These are phyloP conservation scores for Oldenlandia corymbosa DNA, from an alignment of 257 asterid genomes.

Conservation along the genomic window DNA sequence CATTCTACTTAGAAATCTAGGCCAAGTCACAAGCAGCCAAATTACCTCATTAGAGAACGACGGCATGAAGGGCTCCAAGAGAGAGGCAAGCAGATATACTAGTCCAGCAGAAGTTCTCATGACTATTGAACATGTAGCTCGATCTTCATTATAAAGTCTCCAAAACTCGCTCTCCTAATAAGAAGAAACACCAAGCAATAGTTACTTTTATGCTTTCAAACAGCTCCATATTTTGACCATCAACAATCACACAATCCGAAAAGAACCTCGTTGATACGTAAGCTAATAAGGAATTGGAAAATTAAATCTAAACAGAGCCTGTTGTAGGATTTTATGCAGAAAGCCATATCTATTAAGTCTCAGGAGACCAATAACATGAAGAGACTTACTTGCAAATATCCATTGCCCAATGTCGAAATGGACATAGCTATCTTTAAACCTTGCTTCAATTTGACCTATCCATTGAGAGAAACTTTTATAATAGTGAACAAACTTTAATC, in stretches of 20 bases:
- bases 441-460: slow-evolving; percentile 87
- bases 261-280: neutral
- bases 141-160: slow-evolving; percentile 96
- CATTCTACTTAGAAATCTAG: neutral
- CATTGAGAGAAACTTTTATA: slow-evolving; percentile 13
- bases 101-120: slow-evolving; percentile 86
- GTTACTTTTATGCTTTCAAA: neutral
- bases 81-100: slow-evolving; percentile 89
- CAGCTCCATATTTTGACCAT: neutral
- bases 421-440: slow-evolving; percentile 90
- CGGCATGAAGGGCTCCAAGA: slow-evolving; percentile 94
- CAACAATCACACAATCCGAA: neutral
- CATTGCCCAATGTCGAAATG: slow-evolving; percentile 90
- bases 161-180: slow-evolving; percentile 81
- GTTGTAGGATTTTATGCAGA: neutral
- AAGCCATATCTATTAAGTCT: neutral
- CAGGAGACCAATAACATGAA: slow-evolving; percentile 3
- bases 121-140: slow-evolving; percentile 58
- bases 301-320: neutral
- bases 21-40: slow-evolving; percentile 1
- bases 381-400: slow-evolving; percentile 72
- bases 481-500: slow-evolving; percentile 1
- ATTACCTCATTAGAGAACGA: slow-evolving; percentile 82
- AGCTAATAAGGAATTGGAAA: neutral
- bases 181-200: slow-evolving; percentile 6